These are phyloP conservation scores for Croton setiger DNA, from an alignment of 441 rosid genomes.

Conservation along the genomic window DNA sequence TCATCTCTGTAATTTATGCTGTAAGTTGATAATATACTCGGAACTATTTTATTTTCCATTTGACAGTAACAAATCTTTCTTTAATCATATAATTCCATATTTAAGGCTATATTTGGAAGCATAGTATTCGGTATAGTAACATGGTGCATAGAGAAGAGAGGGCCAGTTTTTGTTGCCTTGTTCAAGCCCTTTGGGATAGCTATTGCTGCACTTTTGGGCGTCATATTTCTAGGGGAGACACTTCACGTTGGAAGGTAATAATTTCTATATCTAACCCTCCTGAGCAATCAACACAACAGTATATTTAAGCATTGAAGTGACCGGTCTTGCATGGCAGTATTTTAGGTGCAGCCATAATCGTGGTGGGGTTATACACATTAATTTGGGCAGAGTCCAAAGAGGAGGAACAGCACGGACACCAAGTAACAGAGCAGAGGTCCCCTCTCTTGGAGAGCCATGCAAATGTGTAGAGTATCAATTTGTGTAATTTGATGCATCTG, in stretches of 20 bases:
- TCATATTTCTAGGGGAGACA: slow-evolving; percentile 45
- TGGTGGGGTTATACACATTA: slow-evolving; percentile 53
- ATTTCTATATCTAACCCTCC: background rate
- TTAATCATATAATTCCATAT: background rate
- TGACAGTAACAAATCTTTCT: background rate
- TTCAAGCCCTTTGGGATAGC: slow-evolving; percentile 52
- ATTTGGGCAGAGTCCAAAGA: slow-evolving; percentile 48
- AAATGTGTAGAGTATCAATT: background rate
- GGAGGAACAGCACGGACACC: slow-evolving; percentile 17
- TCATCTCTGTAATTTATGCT: slow-evolving; percentile 36
- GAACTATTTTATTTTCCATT: background rate
- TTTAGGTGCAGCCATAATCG: slow-evolving; percentile 42
- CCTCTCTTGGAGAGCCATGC: slow-evolving; percentile 27
- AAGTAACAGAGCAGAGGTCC: slow-evolving; percentile 7
- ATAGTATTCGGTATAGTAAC: slow-evolving; percentile 27
- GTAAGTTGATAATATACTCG: slow-evolving; percentile 24
- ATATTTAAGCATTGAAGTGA: too few species aligned
- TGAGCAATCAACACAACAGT: too few species aligned
- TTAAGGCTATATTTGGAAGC: slow-evolving; percentile 43
- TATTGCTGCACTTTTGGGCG: slow-evolving; percentile 44
- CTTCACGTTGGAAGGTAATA: slow-evolving; percentile 44
- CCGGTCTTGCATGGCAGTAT: slow-evolving; percentile 30
- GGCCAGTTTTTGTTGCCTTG: slow-evolving; percentile 58
- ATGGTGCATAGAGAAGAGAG: slow-evolving; percentile 48
- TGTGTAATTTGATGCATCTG: background rate